phyloP scores from a whole-genome alignment of 139 green algal species.

The Desmodesmus armatus region DNA sequence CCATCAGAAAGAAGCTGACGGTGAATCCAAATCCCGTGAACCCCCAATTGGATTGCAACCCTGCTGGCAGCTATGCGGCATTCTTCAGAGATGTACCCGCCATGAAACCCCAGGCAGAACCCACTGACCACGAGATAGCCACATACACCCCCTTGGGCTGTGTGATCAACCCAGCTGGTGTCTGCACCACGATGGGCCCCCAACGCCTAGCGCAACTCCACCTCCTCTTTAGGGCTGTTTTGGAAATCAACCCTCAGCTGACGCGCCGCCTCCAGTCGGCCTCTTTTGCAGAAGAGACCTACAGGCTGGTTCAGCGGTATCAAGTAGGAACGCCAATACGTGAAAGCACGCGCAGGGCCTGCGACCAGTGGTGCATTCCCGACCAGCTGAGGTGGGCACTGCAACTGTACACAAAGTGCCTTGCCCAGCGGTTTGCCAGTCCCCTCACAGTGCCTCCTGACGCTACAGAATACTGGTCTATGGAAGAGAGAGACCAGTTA shows the following conservation, averaged over 20 bases:
- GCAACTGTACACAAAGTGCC: not conserved
- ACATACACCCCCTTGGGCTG: not conserved
- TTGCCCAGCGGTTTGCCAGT: not conserved
- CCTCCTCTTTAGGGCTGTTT: not conserved
- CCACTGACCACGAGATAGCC: not conserved
- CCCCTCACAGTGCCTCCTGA: not conserved
- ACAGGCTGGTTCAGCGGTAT: not conserved
- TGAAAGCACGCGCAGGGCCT: not conserved
- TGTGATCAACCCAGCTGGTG: not conserved
- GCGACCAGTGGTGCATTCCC: not conserved
- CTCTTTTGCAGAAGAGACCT: not conserved
- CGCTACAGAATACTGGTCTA: not conserved
- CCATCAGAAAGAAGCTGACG: no score
- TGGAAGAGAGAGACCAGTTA: not conserved
- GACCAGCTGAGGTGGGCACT: not conserved
- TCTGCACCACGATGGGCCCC: not conserved
- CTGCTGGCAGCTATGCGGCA: no score
- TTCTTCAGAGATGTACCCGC: no score
- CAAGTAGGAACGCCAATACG: not conserved
- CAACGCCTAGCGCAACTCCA: not conserved
- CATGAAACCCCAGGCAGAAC: no score
- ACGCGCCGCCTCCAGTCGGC: not conserved
- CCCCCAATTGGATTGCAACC: no score
- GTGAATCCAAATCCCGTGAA: no score
- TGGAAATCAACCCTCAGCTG: not conserved